Conservation (phyloP, 2,329 filamentous ascomycete species). For the Verticillium nonalfalfae region DNA sequence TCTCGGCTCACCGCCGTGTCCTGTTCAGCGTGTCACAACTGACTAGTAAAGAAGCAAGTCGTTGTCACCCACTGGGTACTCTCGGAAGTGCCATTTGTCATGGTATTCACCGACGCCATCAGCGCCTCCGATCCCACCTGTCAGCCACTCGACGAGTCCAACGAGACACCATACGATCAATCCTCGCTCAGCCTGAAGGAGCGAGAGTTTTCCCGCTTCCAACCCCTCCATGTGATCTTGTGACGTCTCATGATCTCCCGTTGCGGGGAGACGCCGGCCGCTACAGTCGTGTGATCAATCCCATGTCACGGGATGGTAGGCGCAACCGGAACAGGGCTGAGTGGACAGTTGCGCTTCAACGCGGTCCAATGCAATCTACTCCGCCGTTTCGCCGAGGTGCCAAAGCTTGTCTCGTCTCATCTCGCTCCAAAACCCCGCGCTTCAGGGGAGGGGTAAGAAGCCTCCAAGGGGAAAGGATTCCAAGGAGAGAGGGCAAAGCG, state of each 20-base stretch:
- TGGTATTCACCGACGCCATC: neutral
- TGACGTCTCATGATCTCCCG: neutral
- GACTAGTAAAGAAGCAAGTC: neutral
- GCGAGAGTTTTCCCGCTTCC: neutral
- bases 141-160: neutral
- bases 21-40: neutral
- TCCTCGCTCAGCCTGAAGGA: neutral
- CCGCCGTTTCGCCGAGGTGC: neutral
- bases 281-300: constrained; percentile 1
- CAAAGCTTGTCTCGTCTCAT: constrained; percentile 3
- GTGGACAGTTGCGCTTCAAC: neutral
- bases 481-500: neutral
- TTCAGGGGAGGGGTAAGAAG: neutral
- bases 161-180: neutral
- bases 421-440: neutral
- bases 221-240: neutral
- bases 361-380: neutral
- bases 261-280: neutral
- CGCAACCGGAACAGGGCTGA: neutral
- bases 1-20: neutral
- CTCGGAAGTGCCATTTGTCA: neutral
- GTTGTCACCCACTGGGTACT: neutral
- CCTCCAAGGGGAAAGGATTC: neutral
- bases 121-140: neutral
- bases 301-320: neutral